Evolutionary conservation across 768 basidiomycete species (phyloP), one percentile per base, ranked within the genome.

Genomic region (Lactifluus hygrophoroides): DNA sequence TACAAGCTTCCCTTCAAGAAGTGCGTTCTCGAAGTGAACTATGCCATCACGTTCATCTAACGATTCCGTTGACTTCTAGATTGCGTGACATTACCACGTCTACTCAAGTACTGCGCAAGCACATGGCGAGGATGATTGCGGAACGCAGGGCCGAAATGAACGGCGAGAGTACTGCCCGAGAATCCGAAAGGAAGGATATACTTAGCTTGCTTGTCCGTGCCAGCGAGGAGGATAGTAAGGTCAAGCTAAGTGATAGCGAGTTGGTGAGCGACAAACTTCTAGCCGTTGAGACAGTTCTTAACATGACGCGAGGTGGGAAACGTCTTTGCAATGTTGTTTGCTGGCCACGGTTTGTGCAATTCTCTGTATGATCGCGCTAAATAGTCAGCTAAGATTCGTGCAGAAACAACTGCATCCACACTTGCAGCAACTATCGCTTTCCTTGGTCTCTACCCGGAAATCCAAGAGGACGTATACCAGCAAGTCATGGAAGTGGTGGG

Each of bases 401-500:
- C 59, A 75, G n/a, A n/a, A n/a, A n/a, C n/a, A n/a, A n/a, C n/a
- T n/a, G n/a, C n/a, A n/a, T n/a, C n/a, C n/a, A n/a, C n/a, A n/a
- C n/a, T n/a, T n/a, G n/a, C n/a, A n/a, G n/a, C n/a, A n/a, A n/a
- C n/a, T n/a, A n/a, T n/a, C n/a, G n/a, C n/a, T n/a, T n/a, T n/a
- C n/a, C n/a, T n/a, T n/a, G n/a, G n/a, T n/a, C n/a, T n/a, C n/a
- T n/a, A n/a, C n/a, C n/a, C n/a, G n/a, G n/a, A n/a, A n/a, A n/a
- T n/a, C n/a, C n/a, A n/a, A n/a, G n/a, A n/a, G n/a, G n/a, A n/a
- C n/a, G n/a, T n/a, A n/a, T n/a, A n/a, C n/a, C n/a, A n/a, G n/a
- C n/a, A n/a, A 55, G 65, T 75, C 32, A 43, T 58, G 14, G 62
- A 66, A 16, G 66, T 69, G 19, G 64, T 66, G 2, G 57, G 55